Percentiles rank a stretch among this genome's conserved stretches.
phyloP scores from a whole-genome alignment of 2,329 filamentous ascomycete species.

The Cladosporium colombiae region DNA sequence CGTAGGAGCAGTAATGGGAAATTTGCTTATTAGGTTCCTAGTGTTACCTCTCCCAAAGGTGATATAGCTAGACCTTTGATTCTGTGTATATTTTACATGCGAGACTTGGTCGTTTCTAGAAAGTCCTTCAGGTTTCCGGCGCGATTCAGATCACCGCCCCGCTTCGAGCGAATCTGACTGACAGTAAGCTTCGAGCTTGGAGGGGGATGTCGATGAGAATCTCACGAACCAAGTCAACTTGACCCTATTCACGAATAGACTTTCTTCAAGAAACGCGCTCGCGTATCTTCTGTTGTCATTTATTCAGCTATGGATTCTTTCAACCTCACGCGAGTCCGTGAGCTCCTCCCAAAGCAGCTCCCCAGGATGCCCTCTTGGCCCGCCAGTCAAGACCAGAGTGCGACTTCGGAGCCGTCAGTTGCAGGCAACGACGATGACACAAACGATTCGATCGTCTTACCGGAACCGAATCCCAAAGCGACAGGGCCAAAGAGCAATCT shows the following conservation, averaged over 20 bases:
- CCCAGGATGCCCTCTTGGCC: slow-evolving; percentile 33
- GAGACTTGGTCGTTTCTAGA: slow-evolving; percentile 7
- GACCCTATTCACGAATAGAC: neutral
- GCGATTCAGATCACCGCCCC: slow-evolving; percentile 2
- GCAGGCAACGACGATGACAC: neutral
- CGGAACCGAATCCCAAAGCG: slow-evolving; percentile 34
- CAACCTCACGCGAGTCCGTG: slow-evolving; percentile 35
- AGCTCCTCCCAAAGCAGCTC: slow-evolving; percentile 36
- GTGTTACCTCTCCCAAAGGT: too few relatives aligned
- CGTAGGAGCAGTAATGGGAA: neutral
- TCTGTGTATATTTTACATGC: neutral
- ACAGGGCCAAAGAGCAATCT: slow-evolving; percentile 49
- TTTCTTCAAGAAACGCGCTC: neutral
- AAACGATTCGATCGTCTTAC: slow-evolving; percentile 23
- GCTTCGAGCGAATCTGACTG: neutral
- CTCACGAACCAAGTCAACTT: neutral
- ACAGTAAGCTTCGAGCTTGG: slow-evolving; percentile 1
- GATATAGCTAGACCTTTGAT: neutral
- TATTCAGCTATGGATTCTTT: slow-evolving; percentile 30
- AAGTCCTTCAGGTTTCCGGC: neutral
- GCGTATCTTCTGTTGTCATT: neutral
- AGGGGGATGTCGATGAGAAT: neutral
- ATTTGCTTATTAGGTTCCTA: too few relatives aligned
- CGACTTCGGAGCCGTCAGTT: neutral
- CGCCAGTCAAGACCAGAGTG: slow-evolving; percentile 13